A percentile compares a stretch with the other conserved stretches of the same genome.
These are phyloP conservation scores for Malus sylvestris DNA, from an alignment of 306 rosid genomes.

Conservation along the genomic window DNA sequence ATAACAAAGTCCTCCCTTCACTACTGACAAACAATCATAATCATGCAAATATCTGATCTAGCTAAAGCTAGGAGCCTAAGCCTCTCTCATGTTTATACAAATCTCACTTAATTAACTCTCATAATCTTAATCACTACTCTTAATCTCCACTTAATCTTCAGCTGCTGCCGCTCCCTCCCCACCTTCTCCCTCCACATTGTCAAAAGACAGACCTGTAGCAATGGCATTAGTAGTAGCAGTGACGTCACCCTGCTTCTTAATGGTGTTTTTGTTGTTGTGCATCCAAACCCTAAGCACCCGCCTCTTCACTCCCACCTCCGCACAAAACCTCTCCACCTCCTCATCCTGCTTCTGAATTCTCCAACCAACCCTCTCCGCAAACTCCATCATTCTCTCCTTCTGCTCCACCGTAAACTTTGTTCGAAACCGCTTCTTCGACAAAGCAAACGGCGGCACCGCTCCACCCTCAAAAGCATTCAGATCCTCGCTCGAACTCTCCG, in stretches of 20 bases:
- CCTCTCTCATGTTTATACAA: not conserved
- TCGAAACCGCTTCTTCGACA: conserved; percentile 40
- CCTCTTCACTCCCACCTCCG: conserved; percentile 40
- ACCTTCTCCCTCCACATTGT: conserved; percentile 1
- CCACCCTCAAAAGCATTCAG: conserved; percentile 31
- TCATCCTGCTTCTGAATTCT: conserved; percentile 47
- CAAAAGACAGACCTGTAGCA: not conserved
- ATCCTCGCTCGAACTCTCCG: conserved; percentile 48
- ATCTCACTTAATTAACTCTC: not conserved
- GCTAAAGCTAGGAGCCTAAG: not conserved
- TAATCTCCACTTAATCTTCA: not conserved
- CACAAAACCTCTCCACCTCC: conserved; percentile 38
- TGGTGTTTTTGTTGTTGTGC: conserved; percentile 44
- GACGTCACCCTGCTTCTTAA: conserved; percentile 17
- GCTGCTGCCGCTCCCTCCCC: not conserved
- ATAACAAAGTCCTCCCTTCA: not conserved
- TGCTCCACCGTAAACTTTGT: conserved; percentile 45
- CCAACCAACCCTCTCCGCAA: conserved; percentile 49
- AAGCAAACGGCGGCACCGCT: conserved; percentile 4
- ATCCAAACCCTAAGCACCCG: conserved; percentile 53
- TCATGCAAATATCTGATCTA: not conserved
- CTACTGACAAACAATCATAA: not conserved
- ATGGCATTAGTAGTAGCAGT: not conserved
- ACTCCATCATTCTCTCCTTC: conserved; percentile 41
- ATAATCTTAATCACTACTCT: not conserved